These are phyloP conservation scores for Microsporum canis DNA, from an alignment of 2,329 filamentous ascomycete genomes.

Conservation along the genomic window DNA sequence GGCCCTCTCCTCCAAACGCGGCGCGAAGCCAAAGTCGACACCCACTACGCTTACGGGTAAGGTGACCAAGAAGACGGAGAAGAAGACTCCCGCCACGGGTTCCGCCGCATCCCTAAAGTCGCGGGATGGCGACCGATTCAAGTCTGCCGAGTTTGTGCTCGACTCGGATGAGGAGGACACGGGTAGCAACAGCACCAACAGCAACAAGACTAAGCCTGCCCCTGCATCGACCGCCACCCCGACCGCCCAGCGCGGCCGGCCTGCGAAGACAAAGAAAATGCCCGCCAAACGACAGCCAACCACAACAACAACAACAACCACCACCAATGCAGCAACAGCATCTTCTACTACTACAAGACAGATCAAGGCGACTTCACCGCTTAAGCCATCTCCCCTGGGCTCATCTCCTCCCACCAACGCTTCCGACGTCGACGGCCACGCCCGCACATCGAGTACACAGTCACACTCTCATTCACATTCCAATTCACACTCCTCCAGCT, in stretches of 20 bases:
- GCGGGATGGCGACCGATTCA: conserved; percentile 35
- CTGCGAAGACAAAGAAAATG: conserved; percentile 4
- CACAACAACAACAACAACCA: conserved; percentile 26
- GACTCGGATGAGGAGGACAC: conserved; percentile 41
- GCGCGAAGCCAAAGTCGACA: conserved; percentile 33
- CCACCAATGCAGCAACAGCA: conserved; percentile 13
- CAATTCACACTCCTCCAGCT: conserved; percentile 32
- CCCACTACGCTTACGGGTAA: conserved; percentile 33
- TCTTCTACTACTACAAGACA: conserved; percentile 19
- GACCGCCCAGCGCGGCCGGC: conserved; percentile 4
- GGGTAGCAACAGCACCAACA: conserved; percentile 18
- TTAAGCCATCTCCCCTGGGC: conserved; percentile 51
- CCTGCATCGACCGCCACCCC: conserved; percentile 8
- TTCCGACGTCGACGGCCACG: conserved; percentile 44
- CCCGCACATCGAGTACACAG: conserved; percentile 29
- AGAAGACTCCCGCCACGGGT: conserved; percentile 15
- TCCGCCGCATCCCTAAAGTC: conserved; percentile 15
- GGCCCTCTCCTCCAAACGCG: conserved; percentile 35
- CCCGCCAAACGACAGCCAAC: conserved; percentile 7
- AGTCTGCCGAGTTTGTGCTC: conserved; percentile 44
- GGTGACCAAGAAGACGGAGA: conserved; percentile 36
- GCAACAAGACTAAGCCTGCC: background rate
- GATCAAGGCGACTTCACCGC: conserved; percentile 40
- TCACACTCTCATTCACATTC: background rate
- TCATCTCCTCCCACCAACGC: conserved; percentile 51